These are phyloP conservation scores for Exutisphaerella laricina DNA, from an alignment of 2,329 filamentous ascomycete genomes.

Conservation along the genomic window DNA sequence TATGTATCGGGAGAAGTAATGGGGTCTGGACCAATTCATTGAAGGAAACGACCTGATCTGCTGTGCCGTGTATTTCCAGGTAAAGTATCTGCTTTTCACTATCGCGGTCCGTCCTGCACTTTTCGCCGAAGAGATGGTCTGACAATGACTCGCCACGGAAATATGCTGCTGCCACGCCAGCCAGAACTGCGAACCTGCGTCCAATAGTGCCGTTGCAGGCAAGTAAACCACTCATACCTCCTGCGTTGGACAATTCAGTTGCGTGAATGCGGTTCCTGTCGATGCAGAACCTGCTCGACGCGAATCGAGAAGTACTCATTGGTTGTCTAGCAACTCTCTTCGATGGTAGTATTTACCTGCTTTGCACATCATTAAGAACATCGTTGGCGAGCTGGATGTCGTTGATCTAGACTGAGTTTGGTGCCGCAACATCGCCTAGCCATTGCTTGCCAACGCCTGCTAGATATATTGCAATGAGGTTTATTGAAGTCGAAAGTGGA, in stretches of 20 bases:
- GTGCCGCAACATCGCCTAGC: conserved; percentile 41
- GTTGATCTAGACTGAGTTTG: conserved; percentile 29
- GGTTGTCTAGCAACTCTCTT: too few relatives aligned
- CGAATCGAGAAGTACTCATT: too few relatives aligned
- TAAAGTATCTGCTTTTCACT: conserved; percentile 26
- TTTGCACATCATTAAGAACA: conserved; percentile 37
- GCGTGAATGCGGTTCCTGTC: conserved; percentile 41
- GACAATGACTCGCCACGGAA: conserved; percentile 26
- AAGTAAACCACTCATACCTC: conserved; percentile 44
- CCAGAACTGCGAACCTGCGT: conserved; percentile 42
- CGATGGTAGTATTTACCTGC: too few relatives aligned
- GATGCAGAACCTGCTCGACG: conserved; percentile 41
- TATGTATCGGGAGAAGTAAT: background rate
- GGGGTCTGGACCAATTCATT: conserved; percentile 22
- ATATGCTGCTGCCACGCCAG: conserved; percentile 40
- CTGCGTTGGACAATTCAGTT: conserved; percentile 50
- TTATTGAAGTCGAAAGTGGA: conserved; percentile 41
- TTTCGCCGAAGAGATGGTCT: conserved; percentile 10
- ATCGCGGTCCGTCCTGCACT: background rate
- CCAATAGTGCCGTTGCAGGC: conserved; percentile 40
- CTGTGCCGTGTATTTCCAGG: conserved; percentile 38
- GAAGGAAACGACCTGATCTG: conserved; percentile 36
- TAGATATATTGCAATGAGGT: conserved; percentile 42
- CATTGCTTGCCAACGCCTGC: conserved; percentile 37
- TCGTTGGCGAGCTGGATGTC: conserved; percentile 42